Evolutionary conservation across 1,139 yeast species (phyloP), one percentile per base, ranked within the genome.

Genomic region (Citeromyces hawaiiensis): DNA sequence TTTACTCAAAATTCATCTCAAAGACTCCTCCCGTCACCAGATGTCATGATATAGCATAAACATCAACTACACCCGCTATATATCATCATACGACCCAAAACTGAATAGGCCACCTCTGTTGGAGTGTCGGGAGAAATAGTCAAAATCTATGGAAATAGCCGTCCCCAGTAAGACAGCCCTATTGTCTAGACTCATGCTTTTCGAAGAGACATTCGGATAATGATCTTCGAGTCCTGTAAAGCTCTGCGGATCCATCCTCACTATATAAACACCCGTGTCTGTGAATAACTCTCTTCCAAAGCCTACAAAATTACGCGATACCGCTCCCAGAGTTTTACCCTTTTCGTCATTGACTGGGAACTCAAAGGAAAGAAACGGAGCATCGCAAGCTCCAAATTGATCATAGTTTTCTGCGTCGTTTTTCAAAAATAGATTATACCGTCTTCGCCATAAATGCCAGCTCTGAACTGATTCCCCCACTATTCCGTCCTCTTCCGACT

Each of bases 291-390:
- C 98, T 51, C 96, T 70, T 2, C 94, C 94, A 32, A 91, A 61
- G 0, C 98, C 98, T 3, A 83, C 94, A 93, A 96, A 91, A 57
- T 87, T 86, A 50, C 97, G 70, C 55, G 86, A 94, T 1, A 91
- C 88, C 2, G 83, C 67, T 0, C 81, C 96, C 43, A 82, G 62
- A 1, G 82, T 72, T 17, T 66, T 63, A 1, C 78, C 79, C 1
- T 64, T 45, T 37, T 67, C 75, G 54, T 86, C 74, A 30, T 53
- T 54, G 3, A 86, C 80, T 0, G 94, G 91, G 59, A 91, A 91
- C 42, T 82, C 85, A 64, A 87, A 91, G 8, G 94, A 71, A 40
- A 91, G 62, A 45, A 88, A 81, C 1, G 93, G 93, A 0, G 96
- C 78, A 59, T 91, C 96, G 37, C 91, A 79, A 11, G 66, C 70